These are phyloP conservation scores for Tolypocladium guangdongense DNA, from an alignment of 2,329 filamentous ascomycete genomes.

Conservation along the genomic window DNA sequence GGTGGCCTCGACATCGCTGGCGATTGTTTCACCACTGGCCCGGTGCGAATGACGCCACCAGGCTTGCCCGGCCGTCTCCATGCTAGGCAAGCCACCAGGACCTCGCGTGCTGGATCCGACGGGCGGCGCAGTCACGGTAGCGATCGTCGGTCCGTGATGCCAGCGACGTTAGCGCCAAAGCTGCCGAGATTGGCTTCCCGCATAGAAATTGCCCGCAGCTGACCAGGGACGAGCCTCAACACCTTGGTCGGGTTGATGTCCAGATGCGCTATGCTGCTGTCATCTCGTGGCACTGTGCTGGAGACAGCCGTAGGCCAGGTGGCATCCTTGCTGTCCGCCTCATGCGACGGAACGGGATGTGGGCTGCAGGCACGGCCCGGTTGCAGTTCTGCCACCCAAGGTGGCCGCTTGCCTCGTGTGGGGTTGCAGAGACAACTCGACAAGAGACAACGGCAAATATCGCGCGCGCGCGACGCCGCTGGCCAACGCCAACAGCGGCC, in stretches of 20 bases:
- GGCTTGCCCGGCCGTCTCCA: not conserved
- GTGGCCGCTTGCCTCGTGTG: not conserved
- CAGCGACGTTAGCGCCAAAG: not conserved
- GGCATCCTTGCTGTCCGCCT: no score
- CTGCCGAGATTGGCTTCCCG: conserved; percentile 3
- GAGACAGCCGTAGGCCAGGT: not conserved
- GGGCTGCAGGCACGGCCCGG: not conserved
- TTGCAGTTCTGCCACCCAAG: not conserved
- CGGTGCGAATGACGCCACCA: not conserved
- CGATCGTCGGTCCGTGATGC: conserved; percentile 5
- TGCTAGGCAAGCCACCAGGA: not conserved
- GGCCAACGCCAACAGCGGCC: not conserved
- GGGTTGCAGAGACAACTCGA: not conserved
- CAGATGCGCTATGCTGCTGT: not conserved
- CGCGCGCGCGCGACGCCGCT: not conserved
- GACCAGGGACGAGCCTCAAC: not conserved
- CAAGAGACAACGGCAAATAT: not conserved
- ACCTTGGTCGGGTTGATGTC: not conserved
- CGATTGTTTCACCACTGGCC: not conserved
- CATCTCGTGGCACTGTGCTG: not conserved
- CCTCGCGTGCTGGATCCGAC: conserved; percentile 3
- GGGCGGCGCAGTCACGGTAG: conserved; percentile 3
- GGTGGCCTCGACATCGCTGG: not conserved
- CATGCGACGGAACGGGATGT: not conserved
- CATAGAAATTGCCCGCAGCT: conserved; percentile 1